A percentile compares a stretch with the other conserved stretches of the same genome.
These are phyloP conservation scores for Salix brachista DNA, from an alignment of 345 rosid genomes.

Conservation along the genomic window DNA sequence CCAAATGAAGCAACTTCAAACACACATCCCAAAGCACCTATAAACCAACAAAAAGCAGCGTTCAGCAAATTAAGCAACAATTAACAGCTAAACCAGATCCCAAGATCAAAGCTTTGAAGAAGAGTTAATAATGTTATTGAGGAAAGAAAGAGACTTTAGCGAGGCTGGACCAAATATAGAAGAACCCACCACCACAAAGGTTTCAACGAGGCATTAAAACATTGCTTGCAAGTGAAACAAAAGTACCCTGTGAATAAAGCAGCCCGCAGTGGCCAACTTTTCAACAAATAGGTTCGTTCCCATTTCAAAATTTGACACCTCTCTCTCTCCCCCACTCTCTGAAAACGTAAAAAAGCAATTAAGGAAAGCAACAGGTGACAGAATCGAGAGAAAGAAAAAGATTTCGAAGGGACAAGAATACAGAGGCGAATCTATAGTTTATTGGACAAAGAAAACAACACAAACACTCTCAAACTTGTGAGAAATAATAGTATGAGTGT, in stretches of 20 bases:
- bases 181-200: not conserved
- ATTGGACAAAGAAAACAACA: constrained; percentile 1
- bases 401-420: constrained; percentile 21
- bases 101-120: constrained; percentile 14
- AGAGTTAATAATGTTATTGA: not conserved
- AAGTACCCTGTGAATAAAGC: constrained; percentile 24
- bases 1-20: constrained; percentile 21
- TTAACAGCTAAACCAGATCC: constrained; percentile 17
- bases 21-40: constrained; percentile 28
- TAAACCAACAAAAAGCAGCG: constrained; percentile 1
- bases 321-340: not conserved
- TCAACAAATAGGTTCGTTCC: constrained; percentile 14
- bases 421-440: constrained; percentile 27
- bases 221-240: constrained; percentile 38
- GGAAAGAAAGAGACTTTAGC: constrained; percentile 20
- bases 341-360: not conserved
- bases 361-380: constrained; percentile 2
- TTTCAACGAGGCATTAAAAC: constrained; percentile 9
- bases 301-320: constrained; percentile 22
- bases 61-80: constrained; percentile 9
- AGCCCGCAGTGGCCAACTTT: constrained; percentile 14
- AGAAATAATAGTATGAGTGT: not conserved
- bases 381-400: constrained; percentile 24
- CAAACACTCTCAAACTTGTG: not conserved
- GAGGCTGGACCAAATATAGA: not conserved